These are phyloP conservation scores for Yamadazyma buinensis DNA, from an alignment of 1,139 yeast genomes.

Conservation along the genomic window DNA sequence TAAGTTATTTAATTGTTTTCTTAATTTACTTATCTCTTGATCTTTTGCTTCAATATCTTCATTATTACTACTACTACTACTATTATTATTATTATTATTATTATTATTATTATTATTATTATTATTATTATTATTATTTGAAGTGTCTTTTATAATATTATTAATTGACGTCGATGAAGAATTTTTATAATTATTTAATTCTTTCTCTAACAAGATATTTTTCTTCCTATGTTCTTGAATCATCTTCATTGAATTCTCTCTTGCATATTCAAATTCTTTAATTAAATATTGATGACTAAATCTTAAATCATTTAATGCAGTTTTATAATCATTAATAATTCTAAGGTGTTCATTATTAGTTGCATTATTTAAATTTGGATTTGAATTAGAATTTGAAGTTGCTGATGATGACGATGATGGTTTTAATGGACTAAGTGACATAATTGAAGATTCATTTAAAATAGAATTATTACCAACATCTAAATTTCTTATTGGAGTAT, in stretches of 20 bases:
- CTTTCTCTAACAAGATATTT: conserved; percentile 42
- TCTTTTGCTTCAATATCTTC: conserved; percentile 30
- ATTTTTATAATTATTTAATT: conserved; percentile 27
- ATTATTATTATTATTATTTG: not conserved
- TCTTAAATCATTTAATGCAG: conserved; percentile 58
- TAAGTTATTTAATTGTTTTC: conserved; percentile 45
- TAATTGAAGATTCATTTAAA: conserved; percentile 24
- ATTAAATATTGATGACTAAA: conserved; percentile 62
- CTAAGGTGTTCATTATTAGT: conserved; percentile 18
- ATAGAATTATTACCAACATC: conserved; percentile 15
- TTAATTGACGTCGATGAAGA: not conserved
- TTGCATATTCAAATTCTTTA: conserved; percentile 57
- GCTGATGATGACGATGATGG: not conserved
- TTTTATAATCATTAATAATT: conserved; percentile 41
- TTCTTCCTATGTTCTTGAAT: conserved; percentile 49
- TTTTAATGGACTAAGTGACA: conserved; percentile 22
- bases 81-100: conserved; percentile 8
- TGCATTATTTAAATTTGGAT: not conserved
- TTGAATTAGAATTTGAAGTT: not conserved
- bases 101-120: not conserved
- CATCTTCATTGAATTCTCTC: conserved; percentile 44
- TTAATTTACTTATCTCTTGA: conserved; percentile 42
- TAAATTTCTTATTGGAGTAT: conserved; percentile 10
- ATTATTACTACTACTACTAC: not conserved
- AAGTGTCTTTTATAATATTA: too few relatives aligned